phyloP scores from a whole-genome alignment of 2,329 filamentous ascomycete species.

The Colletotrichum sublineola region DNA sequence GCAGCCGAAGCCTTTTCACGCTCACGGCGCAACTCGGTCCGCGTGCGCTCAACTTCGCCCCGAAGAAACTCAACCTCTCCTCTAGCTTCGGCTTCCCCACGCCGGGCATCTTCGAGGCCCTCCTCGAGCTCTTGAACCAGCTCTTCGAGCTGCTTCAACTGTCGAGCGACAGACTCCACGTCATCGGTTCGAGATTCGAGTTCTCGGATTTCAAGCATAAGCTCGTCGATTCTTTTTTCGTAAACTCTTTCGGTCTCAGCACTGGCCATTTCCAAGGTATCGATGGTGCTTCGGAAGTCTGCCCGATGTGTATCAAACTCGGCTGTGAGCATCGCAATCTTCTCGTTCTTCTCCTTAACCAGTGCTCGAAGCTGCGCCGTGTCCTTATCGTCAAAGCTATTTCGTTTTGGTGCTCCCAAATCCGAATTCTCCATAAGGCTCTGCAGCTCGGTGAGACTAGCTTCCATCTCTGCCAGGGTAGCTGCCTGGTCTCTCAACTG shows the following conservation, averaged over 20 bases:
- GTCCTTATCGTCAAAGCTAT: slow-evolving; percentile 77
- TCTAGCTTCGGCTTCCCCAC: slow-evolving; percentile 94
- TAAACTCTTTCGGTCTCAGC: slow-evolving; percentile 97
- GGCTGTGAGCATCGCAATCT: slow-evolving; percentile 90
- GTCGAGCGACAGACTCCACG: slow-evolving; percentile 89
- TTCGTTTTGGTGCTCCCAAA: slow-evolving; percentile 56
- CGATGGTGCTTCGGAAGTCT: slow-evolving; percentile 96
- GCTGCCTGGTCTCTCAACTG: slow-evolving; percentile 90
- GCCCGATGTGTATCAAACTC: slow-evolving; percentile 96
- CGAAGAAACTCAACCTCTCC: slow-evolving; percentile 96
- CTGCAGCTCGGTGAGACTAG: slow-evolving; percentile 82
- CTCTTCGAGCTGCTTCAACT: slow-evolving; percentile 95
- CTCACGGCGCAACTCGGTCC: slow-evolving; percentile 88
- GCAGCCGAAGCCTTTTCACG: slow-evolving; percentile 82
- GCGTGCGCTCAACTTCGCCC: slow-evolving; percentile 92
- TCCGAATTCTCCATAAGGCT: slow-evolving; percentile 74
- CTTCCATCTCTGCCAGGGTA: slow-evolving; percentile 90
- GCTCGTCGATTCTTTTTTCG: slow-evolving; percentile 88
- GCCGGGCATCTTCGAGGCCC: slow-evolving; percentile 91
- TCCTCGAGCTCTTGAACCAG: slow-evolving; percentile 97
- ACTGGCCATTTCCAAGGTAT: slow-evolving; percentile 94
- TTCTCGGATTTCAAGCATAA: slow-evolving; percentile 86
- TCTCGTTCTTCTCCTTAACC: slow-evolving; percentile 95
- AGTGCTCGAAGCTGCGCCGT: slow-evolving; percentile 82
- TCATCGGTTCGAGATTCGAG: slow-evolving; percentile 87